A percentile compares a stretch with the other conserved stretches of the same genome.
phyloP scores from a whole-genome alignment of 306 rosid genomes.

The Hippophae rhamnoides region DNA sequence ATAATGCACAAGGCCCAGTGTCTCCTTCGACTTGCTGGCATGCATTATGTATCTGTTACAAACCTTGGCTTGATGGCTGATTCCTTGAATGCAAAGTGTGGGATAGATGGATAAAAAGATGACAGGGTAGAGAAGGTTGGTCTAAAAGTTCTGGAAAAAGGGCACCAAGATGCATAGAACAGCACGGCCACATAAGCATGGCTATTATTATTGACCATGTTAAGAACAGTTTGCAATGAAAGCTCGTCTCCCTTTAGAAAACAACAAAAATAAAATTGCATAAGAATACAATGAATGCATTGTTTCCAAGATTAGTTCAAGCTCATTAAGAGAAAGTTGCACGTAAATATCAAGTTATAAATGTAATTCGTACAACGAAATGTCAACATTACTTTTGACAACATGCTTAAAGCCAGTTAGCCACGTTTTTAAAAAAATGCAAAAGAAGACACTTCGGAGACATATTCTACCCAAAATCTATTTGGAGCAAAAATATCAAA shows the following conservation, averaged over 20 bases:
- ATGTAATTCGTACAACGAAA: too few species aligned
- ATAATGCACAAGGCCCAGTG: not conserved
- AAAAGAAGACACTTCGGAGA: too few species aligned
- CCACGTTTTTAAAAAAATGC: too few species aligned
- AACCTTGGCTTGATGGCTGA: constrained; percentile 91
- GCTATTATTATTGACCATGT: constrained; percentile 65
- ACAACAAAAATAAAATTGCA: constrained; percentile 10
- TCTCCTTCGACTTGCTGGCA: too few species aligned
- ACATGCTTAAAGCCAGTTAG: too few species aligned
- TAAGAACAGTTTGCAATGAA: constrained; percentile 69
- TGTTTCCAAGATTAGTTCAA: not conserved
- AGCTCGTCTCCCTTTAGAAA: constrained; percentile 70
- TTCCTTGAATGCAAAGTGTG: constrained; percentile 90
- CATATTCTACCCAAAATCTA: too few species aligned
- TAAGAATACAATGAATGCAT: constrained; percentile 13
- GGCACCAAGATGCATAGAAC: constrained; percentile 96
- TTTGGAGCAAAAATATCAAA: too few species aligned
- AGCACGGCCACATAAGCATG: constrained; percentile 77
- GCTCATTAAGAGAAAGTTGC: not conserved
- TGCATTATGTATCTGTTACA: constrained; percentile 8
- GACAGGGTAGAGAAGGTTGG: constrained; percentile 68
- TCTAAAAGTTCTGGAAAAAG: constrained; percentile 73
- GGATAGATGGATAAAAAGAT: constrained; percentile 64
- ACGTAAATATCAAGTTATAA: not conserved
- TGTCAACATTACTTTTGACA: too few species aligned